These are phyloP conservation scores for Penicillium sp. DNA, from an alignment of 2,329 filamentous ascomycete genomes.

Conservation along the genomic window DNA sequence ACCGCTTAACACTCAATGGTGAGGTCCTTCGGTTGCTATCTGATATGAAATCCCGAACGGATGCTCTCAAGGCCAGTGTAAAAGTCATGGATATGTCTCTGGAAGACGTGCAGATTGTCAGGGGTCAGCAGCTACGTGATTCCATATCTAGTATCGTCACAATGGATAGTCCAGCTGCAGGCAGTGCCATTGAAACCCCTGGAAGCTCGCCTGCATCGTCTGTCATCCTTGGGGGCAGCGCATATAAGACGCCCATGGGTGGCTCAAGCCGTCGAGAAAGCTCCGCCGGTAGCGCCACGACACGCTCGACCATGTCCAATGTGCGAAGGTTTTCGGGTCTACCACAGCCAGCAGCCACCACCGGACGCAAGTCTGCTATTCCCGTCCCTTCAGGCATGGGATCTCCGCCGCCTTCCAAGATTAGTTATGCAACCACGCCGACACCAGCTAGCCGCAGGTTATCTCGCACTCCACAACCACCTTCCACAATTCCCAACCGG, in stretches of 20 bases:
- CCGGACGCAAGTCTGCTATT: constrained; percentile 42
- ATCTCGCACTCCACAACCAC: constrained; percentile 50
- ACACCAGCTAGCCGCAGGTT: constrained; percentile 47
- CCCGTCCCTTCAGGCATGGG: constrained; percentile 35
- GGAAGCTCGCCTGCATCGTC: constrained; percentile 73
- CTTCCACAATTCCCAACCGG: constrained; percentile 55
- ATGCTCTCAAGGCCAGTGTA: constrained; percentile 75
- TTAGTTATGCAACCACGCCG: constrained; percentile 56
- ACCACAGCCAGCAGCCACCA: constrained; percentile 40
- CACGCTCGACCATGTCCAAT: constrained; percentile 46
- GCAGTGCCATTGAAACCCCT: constrained; percentile 72
- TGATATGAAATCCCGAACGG: constrained; percentile 84
- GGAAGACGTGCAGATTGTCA: constrained; percentile 68
- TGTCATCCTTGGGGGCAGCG: constrained; percentile 59
- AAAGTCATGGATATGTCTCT: constrained; percentile 74
- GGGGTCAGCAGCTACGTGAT: constrained; percentile 79
- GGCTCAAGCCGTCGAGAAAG: constrained; percentile 54
- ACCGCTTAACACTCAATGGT: constrained; percentile 94
- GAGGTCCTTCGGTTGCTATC: constrained; percentile 86
- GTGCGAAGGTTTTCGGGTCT: constrained; percentile 53
- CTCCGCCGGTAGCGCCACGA: constrained; percentile 45
- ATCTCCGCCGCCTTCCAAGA: constrained; percentile 42
- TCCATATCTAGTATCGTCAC: constrained; percentile 92
- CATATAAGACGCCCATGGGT: constrained; percentile 54
- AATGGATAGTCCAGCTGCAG: constrained; percentile 73